Conservation (phyloP, 2,329 filamentous ascomycete genomes). For the Curvularia sp. region DNA sequence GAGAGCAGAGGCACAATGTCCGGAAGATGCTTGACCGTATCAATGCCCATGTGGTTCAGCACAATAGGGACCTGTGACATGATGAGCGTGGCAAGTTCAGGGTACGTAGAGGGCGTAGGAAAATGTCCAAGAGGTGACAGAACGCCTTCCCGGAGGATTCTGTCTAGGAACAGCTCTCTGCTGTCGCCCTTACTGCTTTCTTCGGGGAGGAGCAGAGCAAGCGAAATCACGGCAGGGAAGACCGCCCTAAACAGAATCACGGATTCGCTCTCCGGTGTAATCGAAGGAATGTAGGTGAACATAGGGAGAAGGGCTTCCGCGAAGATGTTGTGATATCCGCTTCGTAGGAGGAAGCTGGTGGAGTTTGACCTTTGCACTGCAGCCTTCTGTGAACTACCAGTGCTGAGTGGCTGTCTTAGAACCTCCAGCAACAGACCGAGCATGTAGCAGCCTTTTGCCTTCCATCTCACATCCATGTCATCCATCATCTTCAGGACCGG, state of each 20-base stretch:
- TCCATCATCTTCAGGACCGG: slow-evolving; percentile 73
- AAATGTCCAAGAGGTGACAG: slow-evolving; percentile 61
- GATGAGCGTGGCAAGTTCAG: slow-evolving; percentile 64
- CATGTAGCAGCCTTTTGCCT: slow-evolving; percentile 63
- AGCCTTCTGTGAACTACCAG: slow-evolving; percentile 30
- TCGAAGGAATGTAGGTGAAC: slow-evolving; percentile 75
- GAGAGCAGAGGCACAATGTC: slow-evolving; percentile 72
- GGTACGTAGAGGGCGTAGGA: slow-evolving; percentile 57
- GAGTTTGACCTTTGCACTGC: slow-evolving; percentile 46
- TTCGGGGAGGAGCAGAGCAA: slow-evolving; percentile 49
- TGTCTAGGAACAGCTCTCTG: slow-evolving; percentile 52
- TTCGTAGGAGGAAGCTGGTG: slow-evolving; percentile 56
- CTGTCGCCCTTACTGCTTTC: slow-evolving; percentile 18
- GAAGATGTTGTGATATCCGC: slow-evolving; percentile 70
- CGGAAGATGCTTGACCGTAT: slow-evolving; percentile 72
- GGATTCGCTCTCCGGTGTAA: slow-evolving; percentile 78
- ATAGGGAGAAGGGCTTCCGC: slow-evolving; percentile 73
- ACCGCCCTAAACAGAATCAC: slow-evolving; percentile 67
- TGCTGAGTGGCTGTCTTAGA: slow-evolving; percentile 6
- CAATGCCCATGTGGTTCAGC: slow-evolving; percentile 65
- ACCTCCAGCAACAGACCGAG: slow-evolving; percentile 63
- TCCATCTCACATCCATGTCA: slow-evolving; percentile 63
- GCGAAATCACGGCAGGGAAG: slow-evolving; percentile 69
- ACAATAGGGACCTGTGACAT: slow-evolving; percentile 59
- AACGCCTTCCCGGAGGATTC: slow-evolving; percentile 52